phyloP scores from a whole-genome alignment of 2,329 filamentous ascomycete genomes.

The Colletotrichum spaethianum region DNA sequence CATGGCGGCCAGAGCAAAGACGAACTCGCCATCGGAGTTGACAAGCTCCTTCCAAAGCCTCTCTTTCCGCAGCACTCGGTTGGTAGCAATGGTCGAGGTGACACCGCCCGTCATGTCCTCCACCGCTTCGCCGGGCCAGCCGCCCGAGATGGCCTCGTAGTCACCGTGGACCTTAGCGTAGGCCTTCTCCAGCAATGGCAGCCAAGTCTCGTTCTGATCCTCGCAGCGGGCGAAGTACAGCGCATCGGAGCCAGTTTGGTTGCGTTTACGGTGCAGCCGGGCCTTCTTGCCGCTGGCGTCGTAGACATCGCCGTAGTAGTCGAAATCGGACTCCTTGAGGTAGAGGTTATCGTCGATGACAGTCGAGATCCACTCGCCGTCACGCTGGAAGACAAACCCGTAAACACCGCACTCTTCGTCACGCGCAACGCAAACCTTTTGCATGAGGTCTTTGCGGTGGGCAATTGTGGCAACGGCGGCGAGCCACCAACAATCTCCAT shows the following conservation, averaged over 20 bases:
- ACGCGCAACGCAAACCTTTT: conserved; percentile 76
- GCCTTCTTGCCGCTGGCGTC: conserved; percentile 65
- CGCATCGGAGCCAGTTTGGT: conserved; percentile 78
- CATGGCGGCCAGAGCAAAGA: conserved; percentile 63
- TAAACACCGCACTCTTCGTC: conserved; percentile 80
- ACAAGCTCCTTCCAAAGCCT: conserved; percentile 79
- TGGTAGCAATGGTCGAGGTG: conserved; percentile 67
- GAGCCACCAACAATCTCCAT: conserved; percentile 82
- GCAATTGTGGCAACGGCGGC: conserved; percentile 78
- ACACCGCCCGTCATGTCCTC: conserved; percentile 70
- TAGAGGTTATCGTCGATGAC: conserved; percentile 79
- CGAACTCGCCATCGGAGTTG: conserved; percentile 77
- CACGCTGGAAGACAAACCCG: conserved; percentile 79
- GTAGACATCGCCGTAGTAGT: conserved; percentile 49
- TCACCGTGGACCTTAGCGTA: conserved; percentile 85
- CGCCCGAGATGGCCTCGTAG: conserved; percentile 77
- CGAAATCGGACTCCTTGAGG: conserved; percentile 45
- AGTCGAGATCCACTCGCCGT: conserved; percentile 80
- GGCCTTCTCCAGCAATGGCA: conserved; percentile 81
- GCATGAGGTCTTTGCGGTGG: conserved; percentile 75
- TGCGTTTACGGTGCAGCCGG: conserved; percentile 71
- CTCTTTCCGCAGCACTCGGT: conserved; percentile 75
- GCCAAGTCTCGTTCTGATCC: conserved; percentile 80
- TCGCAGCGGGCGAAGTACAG: conserved; percentile 79
- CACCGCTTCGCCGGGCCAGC: conserved; percentile 69